These are phyloP conservation scores for Cephalotrichum gorgonifer DNA, from an alignment of 2,329 filamentous ascomycete species.

Conservation along the genomic window DNA sequence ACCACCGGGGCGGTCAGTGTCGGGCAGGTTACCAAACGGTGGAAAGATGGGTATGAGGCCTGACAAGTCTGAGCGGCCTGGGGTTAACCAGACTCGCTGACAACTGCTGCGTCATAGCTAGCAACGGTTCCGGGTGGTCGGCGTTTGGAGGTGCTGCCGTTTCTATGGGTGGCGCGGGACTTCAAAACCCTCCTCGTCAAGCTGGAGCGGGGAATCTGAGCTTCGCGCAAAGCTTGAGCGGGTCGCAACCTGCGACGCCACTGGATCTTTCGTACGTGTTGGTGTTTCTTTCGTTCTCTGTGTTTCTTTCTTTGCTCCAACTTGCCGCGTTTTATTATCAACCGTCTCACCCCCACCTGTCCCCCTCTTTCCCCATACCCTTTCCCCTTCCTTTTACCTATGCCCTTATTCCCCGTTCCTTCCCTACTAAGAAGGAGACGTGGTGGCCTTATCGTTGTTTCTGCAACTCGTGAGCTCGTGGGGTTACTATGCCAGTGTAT, in stretches of 20 bases:
- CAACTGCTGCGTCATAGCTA: not conserved
- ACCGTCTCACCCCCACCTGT: too few species aligned
- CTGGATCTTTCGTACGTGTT: constrained; percentile 54
- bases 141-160: constrained; percentile 47
- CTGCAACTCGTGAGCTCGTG: too few species aligned
- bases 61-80: not conserved
- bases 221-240: constrained; percentile 56
- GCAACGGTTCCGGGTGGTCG: constrained; percentile 40
- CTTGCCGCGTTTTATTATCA: too few species aligned
- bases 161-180: constrained; percentile 46
- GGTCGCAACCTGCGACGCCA: constrained; percentile 51
- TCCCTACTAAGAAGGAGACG: too few species aligned
- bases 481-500: too few species aligned
- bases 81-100: not conserved
- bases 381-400: not conserved
- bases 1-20: constrained; percentile 37
- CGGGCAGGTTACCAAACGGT: constrained; percentile 50
- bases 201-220: constrained; percentile 46
- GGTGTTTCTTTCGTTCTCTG: constrained; percentile 7
- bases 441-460: too few species aligned
- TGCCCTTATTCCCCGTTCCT: not conserved
- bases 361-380: not conserved
- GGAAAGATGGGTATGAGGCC: constrained; percentile 47
- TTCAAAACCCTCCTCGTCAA: constrained; percentile 43
- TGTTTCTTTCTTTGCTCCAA: constrained; percentile 3